Evolutionary conservation across 345 rosid genomes (phyloP).

Genomic region (Arabis hirsuta): DNA sequence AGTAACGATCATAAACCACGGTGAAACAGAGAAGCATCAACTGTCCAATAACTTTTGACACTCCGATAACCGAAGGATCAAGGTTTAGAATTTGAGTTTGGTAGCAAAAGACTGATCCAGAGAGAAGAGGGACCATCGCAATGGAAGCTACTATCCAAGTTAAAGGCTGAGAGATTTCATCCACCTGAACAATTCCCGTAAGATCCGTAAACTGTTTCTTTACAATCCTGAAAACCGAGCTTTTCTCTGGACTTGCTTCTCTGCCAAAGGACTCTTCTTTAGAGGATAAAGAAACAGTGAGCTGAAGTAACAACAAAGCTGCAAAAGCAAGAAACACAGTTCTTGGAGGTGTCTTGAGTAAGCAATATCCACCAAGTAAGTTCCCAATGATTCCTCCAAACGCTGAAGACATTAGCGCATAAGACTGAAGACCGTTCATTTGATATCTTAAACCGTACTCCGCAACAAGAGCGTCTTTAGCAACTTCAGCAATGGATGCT

Average conservation of each 20-base stretch:
- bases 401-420: constrained; percentile 86
- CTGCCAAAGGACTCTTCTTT: constrained; percentile 63
- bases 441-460: constrained; percentile 72
- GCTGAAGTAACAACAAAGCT: constrained; percentile 58
- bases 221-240: constrained; percentile 51
- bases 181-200: constrained; percentile 52
- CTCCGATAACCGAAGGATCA: constrained; percentile 71
- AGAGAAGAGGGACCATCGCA: constrained; percentile 67
- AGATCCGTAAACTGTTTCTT: constrained; percentile 62
- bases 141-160: constrained; percentile 74
- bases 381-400: constrained; percentile 83
- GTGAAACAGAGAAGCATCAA: constrained; percentile 66
- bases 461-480: constrained; percentile 87
- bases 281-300: constrained; percentile 52
- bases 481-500: constrained; percentile 84
- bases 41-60: constrained; percentile 83
- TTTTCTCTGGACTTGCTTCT: constrained; percentile 15
- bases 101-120: constrained; percentile 84
- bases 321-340: constrained; percentile 63
- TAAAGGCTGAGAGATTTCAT: constrained; percentile 61
- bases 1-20: constrained; percentile 60
- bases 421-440: constrained; percentile 66
- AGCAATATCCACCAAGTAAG: constrained; percentile 72
- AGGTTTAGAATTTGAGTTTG: constrained; percentile 81
- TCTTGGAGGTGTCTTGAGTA: constrained; percentile 53